These are phyloP conservation scores for Mallotus japonicus DNA, from an alignment of 441 rosid species.

Conservation along the genomic window DNA sequence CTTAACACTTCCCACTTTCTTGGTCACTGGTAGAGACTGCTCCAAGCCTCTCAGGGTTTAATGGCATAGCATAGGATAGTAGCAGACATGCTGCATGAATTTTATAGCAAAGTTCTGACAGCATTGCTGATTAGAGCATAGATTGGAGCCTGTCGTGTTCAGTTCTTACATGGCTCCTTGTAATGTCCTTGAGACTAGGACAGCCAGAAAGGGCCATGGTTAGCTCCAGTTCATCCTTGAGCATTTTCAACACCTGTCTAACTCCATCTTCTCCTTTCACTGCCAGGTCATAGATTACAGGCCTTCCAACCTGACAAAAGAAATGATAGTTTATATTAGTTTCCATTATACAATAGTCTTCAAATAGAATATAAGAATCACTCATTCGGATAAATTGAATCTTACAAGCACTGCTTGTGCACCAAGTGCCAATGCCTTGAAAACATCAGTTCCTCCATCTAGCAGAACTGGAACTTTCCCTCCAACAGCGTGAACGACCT, in stretches of 20 bases:
- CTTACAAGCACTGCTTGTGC: conserved; percentile 83
- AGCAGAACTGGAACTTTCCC: conserved; percentile 67
- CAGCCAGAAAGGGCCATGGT: conserved; percentile 75
- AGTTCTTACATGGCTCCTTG: conserved; percentile 49
- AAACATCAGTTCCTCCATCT: conserved; percentile 90
- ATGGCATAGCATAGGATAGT: too few species aligned
- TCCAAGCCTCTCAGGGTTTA: too few species aligned
- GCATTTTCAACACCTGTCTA: conserved; percentile 56
- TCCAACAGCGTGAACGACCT: conserved; percentile 65
- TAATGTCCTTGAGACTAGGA: conserved; percentile 53
- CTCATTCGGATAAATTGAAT: neutral
- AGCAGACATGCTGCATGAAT: too few species aligned
- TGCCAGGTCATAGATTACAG: conserved; percentile 56
- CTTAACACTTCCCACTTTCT: too few species aligned
- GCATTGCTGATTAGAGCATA: conserved; percentile 31
- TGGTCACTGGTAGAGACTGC: too few species aligned
- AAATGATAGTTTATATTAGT: too few species aligned
- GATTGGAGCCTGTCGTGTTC: conserved; percentile 31
- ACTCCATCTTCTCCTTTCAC: conserved; percentile 73
- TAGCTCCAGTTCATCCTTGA: conserved; percentile 70
- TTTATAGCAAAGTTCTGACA: too few species aligned
- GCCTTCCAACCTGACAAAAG: neutral
- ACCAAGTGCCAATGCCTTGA: conserved; percentile 88
- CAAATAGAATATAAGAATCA: neutral
- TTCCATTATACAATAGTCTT: neutral